A percentile compares a stretch with the other conserved stretches of the same genome.
Conservation (phyloP, 495 filamentous ascomycete species). For the Opeltia flavorubescens region DNA sequence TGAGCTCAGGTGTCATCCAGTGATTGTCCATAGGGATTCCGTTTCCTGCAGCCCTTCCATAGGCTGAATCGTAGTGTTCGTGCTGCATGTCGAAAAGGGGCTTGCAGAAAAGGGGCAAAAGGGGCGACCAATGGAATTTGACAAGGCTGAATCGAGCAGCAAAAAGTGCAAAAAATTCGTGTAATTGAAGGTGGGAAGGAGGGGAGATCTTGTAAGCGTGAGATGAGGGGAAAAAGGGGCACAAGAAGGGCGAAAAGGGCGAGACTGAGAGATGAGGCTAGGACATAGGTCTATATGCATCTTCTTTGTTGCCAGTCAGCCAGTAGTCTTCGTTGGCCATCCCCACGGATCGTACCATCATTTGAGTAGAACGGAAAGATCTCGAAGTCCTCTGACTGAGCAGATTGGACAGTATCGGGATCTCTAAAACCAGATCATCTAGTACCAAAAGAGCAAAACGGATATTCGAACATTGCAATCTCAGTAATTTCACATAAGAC, state of each 20-base stretch:
- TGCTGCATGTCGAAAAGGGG: background rate
- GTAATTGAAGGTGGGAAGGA: background rate
- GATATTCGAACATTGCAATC: no score
- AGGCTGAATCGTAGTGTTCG: background rate
- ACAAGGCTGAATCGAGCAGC: background rate
- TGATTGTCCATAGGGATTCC: background rate
- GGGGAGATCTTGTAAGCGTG: background rate
- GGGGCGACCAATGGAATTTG: background rate
- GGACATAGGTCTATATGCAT: no score
- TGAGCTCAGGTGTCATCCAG: background rate
- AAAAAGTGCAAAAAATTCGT: background rate
- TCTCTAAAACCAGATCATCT: no score
- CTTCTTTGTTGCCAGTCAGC: no score
- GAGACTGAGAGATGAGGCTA: background rate
- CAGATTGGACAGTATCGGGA: no score
- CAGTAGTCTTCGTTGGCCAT: no score
- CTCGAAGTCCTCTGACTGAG: no score
- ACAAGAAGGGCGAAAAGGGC: background rate
- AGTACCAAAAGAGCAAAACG: no score
- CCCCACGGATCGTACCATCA: no score
- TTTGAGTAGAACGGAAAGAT: no score
- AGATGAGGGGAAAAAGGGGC: background rate
- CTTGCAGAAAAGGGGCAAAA: conserved; percentile 1
- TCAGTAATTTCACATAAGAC: no score
- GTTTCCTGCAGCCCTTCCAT: background rate